Percentiles rank a stretch among this genome's conserved stretches.
Evolutionary conservation across 2,329 filamentous ascomycete species (phyloP).

Genomic region (Apiospora kogelbergensis): DNA sequence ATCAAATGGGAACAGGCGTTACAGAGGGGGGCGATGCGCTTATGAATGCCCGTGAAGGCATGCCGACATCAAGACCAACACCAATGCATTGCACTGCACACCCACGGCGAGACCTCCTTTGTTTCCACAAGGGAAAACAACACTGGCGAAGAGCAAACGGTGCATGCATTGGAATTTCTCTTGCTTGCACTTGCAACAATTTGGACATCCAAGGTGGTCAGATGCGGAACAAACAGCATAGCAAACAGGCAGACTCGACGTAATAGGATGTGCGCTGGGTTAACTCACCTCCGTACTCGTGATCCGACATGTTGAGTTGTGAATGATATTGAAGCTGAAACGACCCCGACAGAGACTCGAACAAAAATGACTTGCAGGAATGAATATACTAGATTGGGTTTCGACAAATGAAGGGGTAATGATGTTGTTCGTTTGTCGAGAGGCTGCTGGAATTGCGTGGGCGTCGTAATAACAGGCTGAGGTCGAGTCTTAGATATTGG

Average conservation of each 20-base stretch:
- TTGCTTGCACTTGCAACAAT: neutral
- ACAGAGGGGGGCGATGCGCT: neutral
- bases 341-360: neutral
- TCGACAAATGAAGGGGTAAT: neutral
- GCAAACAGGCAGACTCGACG: neutral
- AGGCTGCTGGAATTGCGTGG: neutral
- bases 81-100: neutral
- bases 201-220: neutral
- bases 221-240: neutral
- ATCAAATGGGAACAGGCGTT: neutral
- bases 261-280: neutral
- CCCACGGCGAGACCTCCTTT: neutral
- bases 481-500: slow-evolving; percentile 6
- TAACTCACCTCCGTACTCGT: slow-evolving; percentile 62
- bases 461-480: neutral
- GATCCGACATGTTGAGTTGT: slow-evolving; percentile 57
- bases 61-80: neutral
- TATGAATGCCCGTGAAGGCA: neutral
- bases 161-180: neutral
- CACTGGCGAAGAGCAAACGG: neutral
- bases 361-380: neutral
- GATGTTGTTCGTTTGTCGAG: neutral
- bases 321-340: neutral
- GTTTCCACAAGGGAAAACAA: neutral
- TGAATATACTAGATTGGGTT: neutral